These are phyloP conservation scores for Fusarium sp. DNA, from an alignment of 2,329 filamentous ascomycete species.

Conservation along the genomic window DNA sequence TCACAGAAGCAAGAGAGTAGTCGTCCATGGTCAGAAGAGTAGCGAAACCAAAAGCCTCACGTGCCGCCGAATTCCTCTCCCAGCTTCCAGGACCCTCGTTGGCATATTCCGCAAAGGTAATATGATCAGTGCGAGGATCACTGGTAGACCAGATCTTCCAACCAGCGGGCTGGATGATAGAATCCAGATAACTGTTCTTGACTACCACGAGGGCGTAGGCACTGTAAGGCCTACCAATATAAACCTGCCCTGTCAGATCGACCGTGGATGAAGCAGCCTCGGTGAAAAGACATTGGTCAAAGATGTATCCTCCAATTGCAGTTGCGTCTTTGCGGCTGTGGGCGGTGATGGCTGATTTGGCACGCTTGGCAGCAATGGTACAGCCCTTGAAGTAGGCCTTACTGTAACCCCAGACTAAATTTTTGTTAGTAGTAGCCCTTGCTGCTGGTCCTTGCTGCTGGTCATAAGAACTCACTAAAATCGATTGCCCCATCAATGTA, in stretches of 20 bases:
- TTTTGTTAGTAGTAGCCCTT: background rate
- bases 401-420: conserved; percentile 39
- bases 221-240: conserved; percentile 60
- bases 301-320: conserved; percentile 54
- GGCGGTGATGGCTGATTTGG: conserved; percentile 42
- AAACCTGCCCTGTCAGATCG: conserved; percentile 51
- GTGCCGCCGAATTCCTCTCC: conserved; percentile 38
- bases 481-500: conserved; percentile 39
- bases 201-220: conserved; percentile 59
- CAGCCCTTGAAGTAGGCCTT: conserved; percentile 42
- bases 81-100: conserved; percentile 61
- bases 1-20: conserved; percentile 27
- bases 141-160: conserved; percentile 63
- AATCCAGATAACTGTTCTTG: conserved; percentile 60
- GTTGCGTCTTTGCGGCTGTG: conserved; percentile 42
- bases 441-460: rapidly evolving
- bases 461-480: background rate
- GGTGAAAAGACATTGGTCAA: conserved; percentile 54
- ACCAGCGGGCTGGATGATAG: conserved; percentile 38
- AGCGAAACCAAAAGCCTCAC: conserved; percentile 34
- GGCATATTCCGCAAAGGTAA: conserved; percentile 67
- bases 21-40: conserved; percentile 36
- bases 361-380: conserved; percentile 31
- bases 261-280: conserved; percentile 36
- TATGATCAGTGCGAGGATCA: conserved; percentile 67